Evolutionary conservation across 345 rosid genomes (phyloP).

Genomic region (Arabidopsis suecica): DNA sequence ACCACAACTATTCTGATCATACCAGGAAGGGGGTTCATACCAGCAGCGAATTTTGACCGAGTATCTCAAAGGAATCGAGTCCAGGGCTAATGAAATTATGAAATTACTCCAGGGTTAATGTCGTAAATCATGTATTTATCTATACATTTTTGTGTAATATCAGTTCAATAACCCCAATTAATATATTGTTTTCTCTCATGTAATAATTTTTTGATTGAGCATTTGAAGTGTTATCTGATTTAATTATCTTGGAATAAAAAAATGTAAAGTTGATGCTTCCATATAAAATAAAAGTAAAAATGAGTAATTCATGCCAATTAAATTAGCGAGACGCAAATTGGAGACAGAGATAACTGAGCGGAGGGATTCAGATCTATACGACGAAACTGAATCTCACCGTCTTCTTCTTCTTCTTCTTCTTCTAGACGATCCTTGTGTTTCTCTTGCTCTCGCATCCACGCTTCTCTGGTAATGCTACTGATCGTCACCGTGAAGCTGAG

Average conservation of each 20-base stretch:
- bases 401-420: slow-evolving; percentile 23
- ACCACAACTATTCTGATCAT: slow-evolving; percentile 1
- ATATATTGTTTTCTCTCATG: background rate
- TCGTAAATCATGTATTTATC: background rate
- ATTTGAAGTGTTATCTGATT: background rate
- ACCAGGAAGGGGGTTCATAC: slow-evolving; percentile 95
- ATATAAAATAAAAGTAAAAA: background rate
- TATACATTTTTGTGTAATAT: background rate
- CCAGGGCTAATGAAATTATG: slow-evolving; percentile 66
- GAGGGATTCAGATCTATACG: slow-evolving; percentile 43
- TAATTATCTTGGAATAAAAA: background rate
- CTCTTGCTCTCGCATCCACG: slow-evolving; percentile 22
- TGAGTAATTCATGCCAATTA: slow-evolving; percentile 2
- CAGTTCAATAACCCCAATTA: background rate
- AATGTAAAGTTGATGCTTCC: background rate
- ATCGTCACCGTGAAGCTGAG: slow-evolving; percentile 29
- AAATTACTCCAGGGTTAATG: slow-evolving; percentile 55
- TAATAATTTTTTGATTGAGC: background rate
- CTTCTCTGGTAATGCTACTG: slow-evolving; percentile 35
- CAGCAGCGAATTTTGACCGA: slow-evolving; percentile 78
- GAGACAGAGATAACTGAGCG: slow-evolving; percentile 30
- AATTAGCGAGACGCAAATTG: slow-evolving; percentile 21
- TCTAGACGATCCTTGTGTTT: slow-evolving; percentile 9
- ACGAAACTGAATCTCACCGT: slow-evolving; percentile 39
- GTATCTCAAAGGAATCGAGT: slow-evolving; percentile 80